These are phyloP conservation scores for Azolla pinnata DNA, from an alignment of 75 land plant genomes.

Conservation along the genomic window DNA sequence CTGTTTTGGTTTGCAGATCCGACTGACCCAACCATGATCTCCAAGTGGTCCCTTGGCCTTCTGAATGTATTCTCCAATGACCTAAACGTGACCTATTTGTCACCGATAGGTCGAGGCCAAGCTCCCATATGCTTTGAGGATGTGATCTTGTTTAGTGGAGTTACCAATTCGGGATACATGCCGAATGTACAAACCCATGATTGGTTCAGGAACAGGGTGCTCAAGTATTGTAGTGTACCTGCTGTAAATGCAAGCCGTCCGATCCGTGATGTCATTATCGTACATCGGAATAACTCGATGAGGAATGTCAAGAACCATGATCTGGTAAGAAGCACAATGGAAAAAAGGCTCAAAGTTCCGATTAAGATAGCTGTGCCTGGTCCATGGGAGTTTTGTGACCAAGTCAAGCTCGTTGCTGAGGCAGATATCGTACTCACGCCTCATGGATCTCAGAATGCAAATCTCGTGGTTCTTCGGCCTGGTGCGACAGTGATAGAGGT, in stretches of 20 bases:
- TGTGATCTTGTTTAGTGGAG: slow-evolving; percentile 24
- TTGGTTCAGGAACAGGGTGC: slow-evolving; percentile 30
- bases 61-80: slow-evolving; percentile 22
- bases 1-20: slow-evolving; percentile 31
- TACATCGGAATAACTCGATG: slow-evolving; percentile 21
- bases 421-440: slow-evolving; percentile 32
- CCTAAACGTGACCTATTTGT: slow-evolving; percentile 23
- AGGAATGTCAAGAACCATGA: slow-evolving; percentile 25
- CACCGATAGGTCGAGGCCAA: slow-evolving; percentile 10
- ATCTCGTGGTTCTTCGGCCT: slow-evolving; percentile 25
- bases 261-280: slow-evolving; percentile 15
- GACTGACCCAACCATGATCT: slow-evolving; percentile 18
- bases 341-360: slow-evolving; percentile 21
- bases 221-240: slow-evolving; percentile 26
- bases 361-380: slow-evolving; percentile 23
- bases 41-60: slow-evolving; percentile 32
- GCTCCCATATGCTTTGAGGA: slow-evolving; percentile 37
- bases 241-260: slow-evolving; percentile 20
- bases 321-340: slow-evolving; percentile 13
- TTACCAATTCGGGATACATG: slow-evolving; percentile 35
- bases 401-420: slow-evolving; percentile 32
- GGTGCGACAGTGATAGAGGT: slow-evolving; percentile 24
- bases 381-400: slow-evolving; percentile 28
- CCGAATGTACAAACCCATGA: slow-evolving; percentile 26
- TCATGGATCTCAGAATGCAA: slow-evolving; percentile 37